Evolutionary conservation across 108 stramenopile species (phyloP).

Genomic region (Cyclotella kingstonii): DNA sequence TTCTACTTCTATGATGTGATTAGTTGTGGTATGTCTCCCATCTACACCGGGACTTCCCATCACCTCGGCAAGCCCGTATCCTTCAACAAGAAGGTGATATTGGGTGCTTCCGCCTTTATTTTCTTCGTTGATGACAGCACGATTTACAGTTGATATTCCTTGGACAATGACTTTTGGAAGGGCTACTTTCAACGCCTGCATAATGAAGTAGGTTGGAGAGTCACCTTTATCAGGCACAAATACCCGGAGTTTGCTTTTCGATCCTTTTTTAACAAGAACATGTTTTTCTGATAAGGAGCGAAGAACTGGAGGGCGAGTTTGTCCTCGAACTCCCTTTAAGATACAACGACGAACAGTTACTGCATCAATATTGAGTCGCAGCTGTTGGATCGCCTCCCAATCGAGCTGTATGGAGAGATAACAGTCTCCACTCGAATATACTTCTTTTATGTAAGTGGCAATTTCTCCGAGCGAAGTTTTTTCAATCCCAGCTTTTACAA

Average conservation of each 20-base stretch:
- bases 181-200: constrained; percentile 91
- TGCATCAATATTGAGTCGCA: constrained; percentile 90
- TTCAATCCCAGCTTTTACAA: constrained; percentile 97
- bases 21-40: constrained; percentile 86
- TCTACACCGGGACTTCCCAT: constrained; percentile 96
- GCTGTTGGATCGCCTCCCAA: constrained; percentile 81
- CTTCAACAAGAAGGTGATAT: constrained; percentile 96
- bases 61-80: constrained; percentile 94
- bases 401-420: constrained; percentile 94
- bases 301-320: constrained; percentile 73
- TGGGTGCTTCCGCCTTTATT: constrained; percentile 62
- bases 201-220: constrained; percentile 70
- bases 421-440: constrained; percentile 73
- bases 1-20: constrained; percentile 97
- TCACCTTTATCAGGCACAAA: constrained; percentile 74
- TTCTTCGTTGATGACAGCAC: constrained; percentile 97
- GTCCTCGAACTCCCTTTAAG: constrained; percentile 68
- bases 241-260: constrained; percentile 77
- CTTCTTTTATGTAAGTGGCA: constrained; percentile 90
- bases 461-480: constrained; percentile 97
- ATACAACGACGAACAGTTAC: constrained; percentile 76
- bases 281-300: constrained; percentile 69
- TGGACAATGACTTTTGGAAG: constrained; percentile 94
- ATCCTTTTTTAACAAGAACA: constrained; percentile 68
- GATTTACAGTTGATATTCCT: constrained; percentile 91